Evolutionary conservation across 2,329 filamentous ascomycete genomes (phyloP).

Genomic region (Paecilomyces fulvus): DNA sequence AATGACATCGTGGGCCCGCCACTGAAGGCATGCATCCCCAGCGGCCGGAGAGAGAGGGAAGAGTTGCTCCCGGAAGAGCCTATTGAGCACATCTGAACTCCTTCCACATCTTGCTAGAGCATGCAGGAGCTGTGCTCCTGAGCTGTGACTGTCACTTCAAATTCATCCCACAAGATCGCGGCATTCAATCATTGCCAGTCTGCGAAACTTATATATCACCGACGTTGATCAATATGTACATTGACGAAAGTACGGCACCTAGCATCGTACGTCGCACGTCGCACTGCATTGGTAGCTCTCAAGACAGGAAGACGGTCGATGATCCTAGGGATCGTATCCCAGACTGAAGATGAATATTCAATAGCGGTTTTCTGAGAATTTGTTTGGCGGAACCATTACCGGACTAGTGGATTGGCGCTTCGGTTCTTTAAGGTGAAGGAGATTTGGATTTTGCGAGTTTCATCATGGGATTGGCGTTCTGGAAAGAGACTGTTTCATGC

Average conservation of each 20-base stretch:
- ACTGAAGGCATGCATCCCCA: constrained; percentile 55
- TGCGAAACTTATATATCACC: background rate
- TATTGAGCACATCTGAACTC: constrained; percentile 57
- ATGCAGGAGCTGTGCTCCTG: background rate
- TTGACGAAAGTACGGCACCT: background rate
- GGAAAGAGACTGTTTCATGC: background rate
- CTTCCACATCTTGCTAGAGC: background rate
- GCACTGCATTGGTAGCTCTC: background rate
- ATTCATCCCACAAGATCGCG: background rate
- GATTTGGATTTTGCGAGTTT: background rate
- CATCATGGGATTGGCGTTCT: background rate
- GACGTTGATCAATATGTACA: background rate
- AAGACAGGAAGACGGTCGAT: background rate
- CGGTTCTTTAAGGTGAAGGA: background rate
- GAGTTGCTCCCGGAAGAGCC: constrained; percentile 69
- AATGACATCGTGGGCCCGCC: constrained; percentile 88
- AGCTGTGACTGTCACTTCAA: background rate
- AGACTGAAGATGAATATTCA: background rate
- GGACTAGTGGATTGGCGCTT: background rate
- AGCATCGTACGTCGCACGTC: no score
- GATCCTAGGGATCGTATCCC: background rate
- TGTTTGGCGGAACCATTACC: background rate
- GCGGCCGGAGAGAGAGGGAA: constrained; percentile 44
- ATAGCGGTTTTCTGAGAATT: background rate
- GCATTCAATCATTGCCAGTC: background rate